Evolutionary conservation across 2,329 filamentous ascomycete species (phyloP).

Genomic region (Colletotrichum noveboracense): DNA sequence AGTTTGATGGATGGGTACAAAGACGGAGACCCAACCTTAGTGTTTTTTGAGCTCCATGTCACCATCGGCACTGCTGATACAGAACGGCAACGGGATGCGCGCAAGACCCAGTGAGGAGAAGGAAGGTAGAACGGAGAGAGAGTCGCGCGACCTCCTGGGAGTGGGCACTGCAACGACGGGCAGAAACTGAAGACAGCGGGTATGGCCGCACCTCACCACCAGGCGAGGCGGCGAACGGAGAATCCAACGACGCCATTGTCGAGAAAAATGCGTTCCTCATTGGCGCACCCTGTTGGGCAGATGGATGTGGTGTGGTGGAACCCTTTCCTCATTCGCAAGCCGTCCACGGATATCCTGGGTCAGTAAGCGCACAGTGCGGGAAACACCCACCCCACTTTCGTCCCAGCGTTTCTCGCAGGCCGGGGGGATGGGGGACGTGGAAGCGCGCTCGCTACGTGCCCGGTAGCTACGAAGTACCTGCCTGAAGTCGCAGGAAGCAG

Average conservation of each 20-base stretch:
- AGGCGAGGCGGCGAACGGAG: neutral
- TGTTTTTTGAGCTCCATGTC: neutral
- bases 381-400: neutral
- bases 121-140: neutral
- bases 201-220: neutral
- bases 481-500: neutral
- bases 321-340: conserved; percentile 14
- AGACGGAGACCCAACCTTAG: neutral
- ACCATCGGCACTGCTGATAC: neutral
- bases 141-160: neutral
- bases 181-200: neutral
- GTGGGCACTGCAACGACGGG: neutral
- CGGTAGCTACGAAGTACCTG: neutral
- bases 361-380: conserved; percentile 3
- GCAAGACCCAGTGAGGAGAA: neutral
- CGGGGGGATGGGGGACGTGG: neutral
- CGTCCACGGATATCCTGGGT: neutral
- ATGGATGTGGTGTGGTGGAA: neutral
- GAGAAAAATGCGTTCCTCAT: neutral
- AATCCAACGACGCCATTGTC: neutral
- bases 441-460: neutral
- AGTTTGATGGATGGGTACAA: neutral
- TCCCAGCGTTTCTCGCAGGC: conserved; percentile 1
- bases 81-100: neutral
- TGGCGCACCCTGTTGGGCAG: neutral